Conservation (phyloP, 1,139 yeast species). For the Pichia sp. region DNA sequence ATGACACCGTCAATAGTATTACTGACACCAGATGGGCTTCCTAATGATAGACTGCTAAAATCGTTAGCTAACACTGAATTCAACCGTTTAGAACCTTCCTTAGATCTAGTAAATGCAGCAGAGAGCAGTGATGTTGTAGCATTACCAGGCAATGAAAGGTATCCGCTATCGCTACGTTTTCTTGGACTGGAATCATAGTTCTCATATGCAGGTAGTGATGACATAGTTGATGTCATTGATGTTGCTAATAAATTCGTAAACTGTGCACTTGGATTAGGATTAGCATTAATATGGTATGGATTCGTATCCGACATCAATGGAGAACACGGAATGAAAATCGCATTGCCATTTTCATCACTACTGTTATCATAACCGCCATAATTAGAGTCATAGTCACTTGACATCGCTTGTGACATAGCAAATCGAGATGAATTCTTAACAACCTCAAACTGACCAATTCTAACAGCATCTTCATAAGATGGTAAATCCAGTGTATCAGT, state of each 20-base stretch:
- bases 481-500: conserved; percentile 72
- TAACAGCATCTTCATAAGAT: conserved; percentile 44
- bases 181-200: conserved; percentile 1
- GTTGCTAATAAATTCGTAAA: conserved; percentile 1
- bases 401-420: conserved; percentile 7
- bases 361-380: conserved; percentile 7
- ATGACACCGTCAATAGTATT: conserved; percentile 14
- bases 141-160: neutral
- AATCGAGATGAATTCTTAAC: conserved; percentile 13
- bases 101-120: conserved; percentile 16
- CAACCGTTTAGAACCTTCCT: conserved; percentile 11
- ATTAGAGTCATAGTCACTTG: conserved; percentile 2
- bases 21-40: neutral
- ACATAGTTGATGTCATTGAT: conserved; percentile 1
- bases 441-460: conserved; percentile 20
- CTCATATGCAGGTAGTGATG: conserved; percentile 14
- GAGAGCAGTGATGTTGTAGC: conserved; percentile 16
- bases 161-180: conserved; percentile 6
- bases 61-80: conserved; percentile 11
- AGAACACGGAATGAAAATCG: conserved; percentile 31
- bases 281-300: conserved; percentile 1
- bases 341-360: conserved; percentile 23
- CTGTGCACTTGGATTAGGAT: conserved; percentile 2
- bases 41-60: conserved; percentile 9
- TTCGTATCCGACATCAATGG: conserved; percentile 29